Conservation (phyloP, 2,329 filamentous ascomycete genomes). For the Epichloe brachyelytri region DNA sequence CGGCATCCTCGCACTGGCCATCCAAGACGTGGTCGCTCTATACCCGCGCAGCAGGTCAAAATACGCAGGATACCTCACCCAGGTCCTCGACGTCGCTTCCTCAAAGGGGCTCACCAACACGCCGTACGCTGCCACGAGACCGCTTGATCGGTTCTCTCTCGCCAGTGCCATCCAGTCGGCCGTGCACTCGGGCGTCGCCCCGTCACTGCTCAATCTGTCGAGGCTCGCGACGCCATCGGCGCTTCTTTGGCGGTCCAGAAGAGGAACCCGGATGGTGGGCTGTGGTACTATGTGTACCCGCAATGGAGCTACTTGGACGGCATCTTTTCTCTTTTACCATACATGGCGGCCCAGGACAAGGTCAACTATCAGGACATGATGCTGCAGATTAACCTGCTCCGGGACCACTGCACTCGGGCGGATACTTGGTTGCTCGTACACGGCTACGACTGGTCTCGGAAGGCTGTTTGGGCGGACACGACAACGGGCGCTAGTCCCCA, state of each 20-base stretch:
- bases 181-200: background rate
- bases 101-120: slow-evolving; percentile 6
- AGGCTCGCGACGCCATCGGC: slow-evolving; percentile 9
- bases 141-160: slow-evolving; percentile 14
- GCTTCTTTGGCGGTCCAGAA: slow-evolving; percentile 11
- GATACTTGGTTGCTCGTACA: slow-evolving; percentile 23
- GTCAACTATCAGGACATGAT: slow-evolving; percentile 11
- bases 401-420: slow-evolving; percentile 5
- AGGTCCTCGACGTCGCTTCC: slow-evolving; percentile 9
- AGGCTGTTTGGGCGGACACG: slow-evolving; percentile 37
- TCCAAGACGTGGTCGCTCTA: slow-evolving; percentile 8
- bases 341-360: slow-evolving; percentile 12
- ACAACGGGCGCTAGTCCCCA: slow-evolving; percentile 35
- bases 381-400: slow-evolving; percentile 10
- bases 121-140: slow-evolving; percentile 6
- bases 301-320: slow-evolving; percentile 41
- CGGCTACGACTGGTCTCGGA: slow-evolving; percentile 37
- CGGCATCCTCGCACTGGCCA: slow-evolving; percentile 11
- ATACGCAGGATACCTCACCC: slow-evolving; percentile 7
- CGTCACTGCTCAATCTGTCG: slow-evolving; percentile 1
- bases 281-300: slow-evolving; percentile 31
- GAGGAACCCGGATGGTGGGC: slow-evolving; percentile 20
- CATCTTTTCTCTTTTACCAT: slow-evolving; percentile 36
- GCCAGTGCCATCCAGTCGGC: slow-evolving; percentile 8
- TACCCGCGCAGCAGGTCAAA: slow-evolving; percentile 6